Conservation (phyloP, 2,329 filamentous ascomycete genomes). For the Peltaster fructicola region DNA sequence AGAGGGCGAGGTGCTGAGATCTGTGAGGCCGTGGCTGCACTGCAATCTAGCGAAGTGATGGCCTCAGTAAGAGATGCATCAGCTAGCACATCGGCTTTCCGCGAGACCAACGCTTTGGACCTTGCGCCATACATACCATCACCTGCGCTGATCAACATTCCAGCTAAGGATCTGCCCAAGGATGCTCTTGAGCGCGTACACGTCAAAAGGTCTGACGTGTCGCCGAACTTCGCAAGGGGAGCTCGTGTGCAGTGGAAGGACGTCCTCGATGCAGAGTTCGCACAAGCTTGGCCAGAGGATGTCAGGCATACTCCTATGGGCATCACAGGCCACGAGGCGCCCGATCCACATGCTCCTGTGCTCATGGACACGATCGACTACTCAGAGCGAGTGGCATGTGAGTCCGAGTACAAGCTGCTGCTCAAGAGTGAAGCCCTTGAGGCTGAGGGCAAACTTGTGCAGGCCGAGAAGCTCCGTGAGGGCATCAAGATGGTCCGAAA, state of each 20-base stretch:
- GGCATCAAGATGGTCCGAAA: too few species aligned
- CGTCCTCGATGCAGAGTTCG: conserved; percentile 21
- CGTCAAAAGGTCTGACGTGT: conserved; percentile 4
- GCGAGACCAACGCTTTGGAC: too few species aligned
- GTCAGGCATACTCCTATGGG: conserved; percentile 17
- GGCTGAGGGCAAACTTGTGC: too few species aligned
- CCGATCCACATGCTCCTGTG: conserved; percentile 2
- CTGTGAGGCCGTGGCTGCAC: too few species aligned
- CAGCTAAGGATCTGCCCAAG: conserved; percentile 4
- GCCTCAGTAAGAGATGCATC: too few species aligned
- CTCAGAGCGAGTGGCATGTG: too few species aligned
- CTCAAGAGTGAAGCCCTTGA: too few species aligned
- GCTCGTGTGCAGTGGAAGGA: conserved; percentile 20
- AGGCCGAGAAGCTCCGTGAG: too few species aligned
- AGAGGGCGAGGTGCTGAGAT: too few species aligned
- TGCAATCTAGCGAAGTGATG: too few species aligned
- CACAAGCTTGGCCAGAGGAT: conserved; percentile 16
- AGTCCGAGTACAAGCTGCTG: too few species aligned
- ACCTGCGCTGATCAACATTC: not conserved
- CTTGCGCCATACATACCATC: not conserved
- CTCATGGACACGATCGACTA: conserved; percentile 1
- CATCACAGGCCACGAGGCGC: conserved; percentile 11
- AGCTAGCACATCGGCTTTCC: not conserved
- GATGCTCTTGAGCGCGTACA: conserved; percentile 4
- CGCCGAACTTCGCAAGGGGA: conserved; percentile 12